Conservation (phyloP, 1,139 yeast genomes). For the Candida tetrigidarum region DNA sequence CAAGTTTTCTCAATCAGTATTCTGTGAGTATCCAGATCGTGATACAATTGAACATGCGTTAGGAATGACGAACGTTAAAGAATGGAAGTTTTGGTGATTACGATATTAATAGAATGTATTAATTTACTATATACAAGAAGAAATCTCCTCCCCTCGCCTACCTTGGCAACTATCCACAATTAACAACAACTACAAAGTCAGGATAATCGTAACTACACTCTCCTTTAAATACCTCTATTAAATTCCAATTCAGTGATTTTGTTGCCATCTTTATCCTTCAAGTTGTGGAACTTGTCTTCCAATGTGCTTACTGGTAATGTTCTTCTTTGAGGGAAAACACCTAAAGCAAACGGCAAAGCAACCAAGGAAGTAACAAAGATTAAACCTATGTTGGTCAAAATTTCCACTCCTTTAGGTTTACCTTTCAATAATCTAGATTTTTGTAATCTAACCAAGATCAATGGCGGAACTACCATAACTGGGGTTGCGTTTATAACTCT, state of each 20-base stretch:
- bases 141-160: too few relatives aligned
- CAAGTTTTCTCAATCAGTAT: slow-evolving; percentile 25
- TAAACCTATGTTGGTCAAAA: slow-evolving; percentile 76
- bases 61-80: slow-evolving; percentile 42
- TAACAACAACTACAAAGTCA: too few relatives aligned
- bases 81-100: slow-evolving; percentile 67
- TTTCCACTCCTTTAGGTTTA: slow-evolving; percentile 65
- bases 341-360: slow-evolving; percentile 93
- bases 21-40: slow-evolving; percentile 41
- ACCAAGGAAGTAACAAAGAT: slow-evolving; percentile 84
- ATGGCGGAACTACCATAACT: slow-evolving; percentile 94
- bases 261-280: slow-evolving; percentile 68
- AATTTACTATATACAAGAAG: slow-evolving; percentile 2
- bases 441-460: slow-evolving; percentile 78
- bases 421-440: slow-evolving; percentile 63
- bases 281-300: slow-evolving; percentile 63
- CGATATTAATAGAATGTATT: slow-evolving; percentile 6
- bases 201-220: too few relatives aligned
- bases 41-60: slow-evolving; percentile 51
- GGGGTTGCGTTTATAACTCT: slow-evolving; percentile 97
- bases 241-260: slow-evolving; percentile 68
- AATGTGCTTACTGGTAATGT: slow-evolving; percentile 58
- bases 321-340: slow-evolving; percentile 91
- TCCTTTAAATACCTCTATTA: slow-evolving; percentile 94
- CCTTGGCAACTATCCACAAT: too few relatives aligned